Percentiles rank a stretch among this genome's conserved stretches.
phyloP scores from a whole-genome alignment of 257 asterid genomes.

The Nicotiana attenuata region DNA sequence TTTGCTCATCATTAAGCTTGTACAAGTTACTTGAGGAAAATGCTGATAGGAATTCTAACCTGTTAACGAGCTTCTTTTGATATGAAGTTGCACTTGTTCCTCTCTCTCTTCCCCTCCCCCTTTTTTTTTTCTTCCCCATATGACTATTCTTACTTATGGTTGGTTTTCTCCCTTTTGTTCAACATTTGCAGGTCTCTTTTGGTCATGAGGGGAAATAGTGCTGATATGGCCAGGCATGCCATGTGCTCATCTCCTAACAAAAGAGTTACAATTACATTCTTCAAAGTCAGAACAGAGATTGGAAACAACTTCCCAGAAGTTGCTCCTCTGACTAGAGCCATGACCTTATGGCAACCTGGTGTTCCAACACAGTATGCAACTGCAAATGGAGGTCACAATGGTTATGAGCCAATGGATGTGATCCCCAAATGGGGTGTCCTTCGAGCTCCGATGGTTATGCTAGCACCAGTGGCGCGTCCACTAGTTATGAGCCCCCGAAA shows the following conservation, averaged over 20 bases:
- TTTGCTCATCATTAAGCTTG: neutral
- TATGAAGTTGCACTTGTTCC: neutral
- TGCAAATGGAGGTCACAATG: constrained; percentile 23
- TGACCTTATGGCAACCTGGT: constrained; percentile 81
- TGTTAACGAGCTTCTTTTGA: neutral
- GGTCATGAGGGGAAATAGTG: constrained; percentile 92
- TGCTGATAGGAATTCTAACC: neutral
- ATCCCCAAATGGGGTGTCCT: constrained; percentile 72
- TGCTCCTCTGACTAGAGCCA: constrained; percentile 34
- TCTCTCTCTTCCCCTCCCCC: neutral
- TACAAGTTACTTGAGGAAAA: neutral
- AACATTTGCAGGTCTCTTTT: constrained; percentile 59
- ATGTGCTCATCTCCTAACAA: constrained; percentile 86
- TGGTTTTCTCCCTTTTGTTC: neutral
- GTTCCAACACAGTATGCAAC: constrained; percentile 39
- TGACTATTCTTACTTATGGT: neutral
- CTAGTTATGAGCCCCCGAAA: constrained; percentile 45
- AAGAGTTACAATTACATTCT: constrained; percentile 77
- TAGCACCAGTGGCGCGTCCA: constrained; percentile 56
- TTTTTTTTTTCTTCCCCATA: neutral
- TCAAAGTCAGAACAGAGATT: constrained; percentile 55
- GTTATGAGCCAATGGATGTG: constrained; percentile 38
- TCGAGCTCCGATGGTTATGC: constrained; percentile 64
- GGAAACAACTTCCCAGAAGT: constrained; percentile 28
- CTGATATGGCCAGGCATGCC: constrained; percentile 87